Conservation (phyloP, 2,329 filamentous ascomycete species). For the Cadophora malorum region DNA sequence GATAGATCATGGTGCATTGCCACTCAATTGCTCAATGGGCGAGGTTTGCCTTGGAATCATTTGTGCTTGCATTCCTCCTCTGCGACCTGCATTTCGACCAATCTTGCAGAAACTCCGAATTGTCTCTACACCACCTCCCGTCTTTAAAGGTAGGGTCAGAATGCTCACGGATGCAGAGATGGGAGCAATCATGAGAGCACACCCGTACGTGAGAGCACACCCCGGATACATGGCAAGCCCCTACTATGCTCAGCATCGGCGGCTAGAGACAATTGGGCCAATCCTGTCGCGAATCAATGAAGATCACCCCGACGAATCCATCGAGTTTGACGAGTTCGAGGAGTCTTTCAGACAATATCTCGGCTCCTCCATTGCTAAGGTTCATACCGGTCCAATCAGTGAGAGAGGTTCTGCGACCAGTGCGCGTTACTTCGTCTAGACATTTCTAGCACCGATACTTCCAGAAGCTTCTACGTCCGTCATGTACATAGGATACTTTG, state of each 20-base stretch:
- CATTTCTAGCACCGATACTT: slow-evolving; percentile 1
- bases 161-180: background rate
- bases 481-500: slow-evolving; percentile 13
- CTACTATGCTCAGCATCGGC: no score
- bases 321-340: slow-evolving; percentile 13
- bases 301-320: background rate
- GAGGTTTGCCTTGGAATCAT: slow-evolving; percentile 28
- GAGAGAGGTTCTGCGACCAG: slow-evolving; percentile 18
- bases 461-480: background rate
- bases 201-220: no score
- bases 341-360: slow-evolving; percentile 6
- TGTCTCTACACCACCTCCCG: background rate
- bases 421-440: slow-evolving; percentile 9
- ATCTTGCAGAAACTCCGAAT: slow-evolving; percentile 8
- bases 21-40: slow-evolving; percentile 24
- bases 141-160: background rate
- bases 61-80: slow-evolving; percentile 27
- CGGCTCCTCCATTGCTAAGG: slow-evolving; percentile 1
- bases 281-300: background rate
- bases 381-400: background rate
- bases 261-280: background rate
- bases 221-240: no score
- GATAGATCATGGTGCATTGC: slow-evolving; percentile 21
- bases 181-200: no score
- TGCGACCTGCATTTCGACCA: slow-evolving; percentile 16